phyloP scores from a whole-genome alignment of 805 yeast species.

The Barnettozyma wickerhamii region DNA sequence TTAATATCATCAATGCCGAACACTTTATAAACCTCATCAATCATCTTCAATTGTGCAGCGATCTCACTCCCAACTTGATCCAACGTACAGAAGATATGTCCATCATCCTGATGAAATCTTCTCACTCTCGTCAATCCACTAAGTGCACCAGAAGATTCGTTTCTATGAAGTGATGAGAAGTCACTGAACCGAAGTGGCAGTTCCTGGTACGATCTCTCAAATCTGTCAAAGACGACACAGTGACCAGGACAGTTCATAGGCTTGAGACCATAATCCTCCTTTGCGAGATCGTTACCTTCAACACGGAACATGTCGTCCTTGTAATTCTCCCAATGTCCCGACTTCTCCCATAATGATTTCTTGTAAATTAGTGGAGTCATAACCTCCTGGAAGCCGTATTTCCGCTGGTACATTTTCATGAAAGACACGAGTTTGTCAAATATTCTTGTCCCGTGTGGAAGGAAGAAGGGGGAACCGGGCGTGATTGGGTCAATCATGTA shows the following conservation, averaged over 20 bases:
- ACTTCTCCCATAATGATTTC: slow-evolving; percentile 77
- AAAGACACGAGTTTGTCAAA: slow-evolving; percentile 75
- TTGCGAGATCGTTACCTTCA: slow-evolving; percentile 44
- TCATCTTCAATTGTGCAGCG: slow-evolving; percentile 60
- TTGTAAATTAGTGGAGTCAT: slow-evolving; percentile 87
- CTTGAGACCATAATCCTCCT: slow-evolving; percentile 70
- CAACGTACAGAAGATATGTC: slow-evolving; percentile 86
- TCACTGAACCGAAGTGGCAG: slow-evolving; percentile 84
- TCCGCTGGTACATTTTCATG: slow-evolving; percentile 79
- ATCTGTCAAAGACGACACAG: slow-evolving; percentile 72
- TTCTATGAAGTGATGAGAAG: slow-evolving; percentile 88
- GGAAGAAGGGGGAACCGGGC: slow-evolving; percentile 89
- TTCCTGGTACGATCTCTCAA: slow-evolving; percentile 79
- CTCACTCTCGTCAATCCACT: slow-evolving; percentile 91
- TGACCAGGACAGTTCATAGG: slow-evolving; percentile 98
- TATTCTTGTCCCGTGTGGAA: slow-evolving; percentile 88
- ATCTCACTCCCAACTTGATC: slow-evolving; percentile 78
- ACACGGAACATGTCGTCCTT: slow-evolving; percentile 93
- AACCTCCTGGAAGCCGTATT: slow-evolving; percentile 86
- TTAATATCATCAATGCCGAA: slow-evolving; percentile 41
- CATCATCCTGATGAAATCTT: slow-evolving; percentile 96
- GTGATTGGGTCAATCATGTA: slow-evolving; percentile 76
- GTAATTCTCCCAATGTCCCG: slow-evolving; percentile 96
- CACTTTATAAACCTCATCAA: slow-evolving; percentile 72
- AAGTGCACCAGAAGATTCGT: slow-evolving; percentile 92